Conservation (phyloP, 352 stramenopile species). For the Phytophthora rubi region DNA sequence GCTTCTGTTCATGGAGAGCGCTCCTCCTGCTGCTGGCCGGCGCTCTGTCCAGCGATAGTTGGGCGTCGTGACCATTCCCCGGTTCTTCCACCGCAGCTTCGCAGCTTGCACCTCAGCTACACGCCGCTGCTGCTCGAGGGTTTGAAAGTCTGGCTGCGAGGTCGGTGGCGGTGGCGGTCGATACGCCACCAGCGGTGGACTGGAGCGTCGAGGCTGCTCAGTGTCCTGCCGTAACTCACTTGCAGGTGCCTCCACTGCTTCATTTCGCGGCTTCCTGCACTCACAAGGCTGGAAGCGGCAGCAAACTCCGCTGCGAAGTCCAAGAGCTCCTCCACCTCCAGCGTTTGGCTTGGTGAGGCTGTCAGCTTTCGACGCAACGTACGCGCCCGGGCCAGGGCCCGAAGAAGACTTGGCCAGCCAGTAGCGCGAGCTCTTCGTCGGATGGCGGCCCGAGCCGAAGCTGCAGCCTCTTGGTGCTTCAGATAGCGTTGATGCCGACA, state of each 20-base stretch:
- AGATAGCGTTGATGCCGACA: not conserved
- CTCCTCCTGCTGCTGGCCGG: conserved; percentile 25
- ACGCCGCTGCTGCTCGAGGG: conserved; percentile 35
- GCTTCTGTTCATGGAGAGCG: conserved; percentile 30
- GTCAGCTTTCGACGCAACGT: conserved; percentile 32
- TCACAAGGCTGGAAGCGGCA: conserved; percentile 34
- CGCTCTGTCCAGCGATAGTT: conserved; percentile 41
- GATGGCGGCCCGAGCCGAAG: conserved; percentile 32
- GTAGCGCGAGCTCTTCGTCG: conserved; percentile 19
- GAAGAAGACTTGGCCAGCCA: conserved; percentile 13
- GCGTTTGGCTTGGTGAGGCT: conserved; percentile 24
- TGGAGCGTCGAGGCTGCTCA: conserved; percentile 28
- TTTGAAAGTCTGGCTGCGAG: conserved; percentile 33
- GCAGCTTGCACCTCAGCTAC: conserved; percentile 29
- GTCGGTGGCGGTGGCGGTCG: not conserved
- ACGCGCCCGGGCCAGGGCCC: conserved; percentile 37
- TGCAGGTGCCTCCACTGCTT: not conserved
- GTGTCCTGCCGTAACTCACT: conserved; percentile 12
- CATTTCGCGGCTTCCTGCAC: conserved; percentile 21
- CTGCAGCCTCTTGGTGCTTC: conserved; percentile 9
- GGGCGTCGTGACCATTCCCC: conserved; percentile 26
- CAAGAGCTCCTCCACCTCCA: conserved; percentile 24
- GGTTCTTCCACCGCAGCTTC: conserved; percentile 26
- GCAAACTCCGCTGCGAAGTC: conserved; percentile 20
- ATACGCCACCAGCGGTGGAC: conserved; percentile 23